A percentile compares a stretch with the other conserved stretches of the same genome.
These are phyloP conservation scores for Russula emetica DNA, from an alignment of 768 basidiomycete species.

Conservation along the genomic window DNA sequence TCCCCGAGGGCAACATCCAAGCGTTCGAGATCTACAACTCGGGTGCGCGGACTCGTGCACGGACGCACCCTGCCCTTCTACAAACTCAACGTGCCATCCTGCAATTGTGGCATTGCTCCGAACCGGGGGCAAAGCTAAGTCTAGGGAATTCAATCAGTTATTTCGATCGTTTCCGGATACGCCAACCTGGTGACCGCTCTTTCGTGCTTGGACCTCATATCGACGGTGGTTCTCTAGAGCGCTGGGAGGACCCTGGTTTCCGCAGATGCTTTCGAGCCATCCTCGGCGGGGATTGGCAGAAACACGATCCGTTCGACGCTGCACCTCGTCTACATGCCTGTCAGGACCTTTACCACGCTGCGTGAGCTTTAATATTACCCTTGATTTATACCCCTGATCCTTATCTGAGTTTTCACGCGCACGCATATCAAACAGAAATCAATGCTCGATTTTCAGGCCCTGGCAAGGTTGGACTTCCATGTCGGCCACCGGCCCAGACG, in stretches of 20 bases:
- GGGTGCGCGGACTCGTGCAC: conserved; percentile 56
- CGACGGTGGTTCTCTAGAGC: conserved; percentile 67
- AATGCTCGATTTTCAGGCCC: conserved; percentile 37
- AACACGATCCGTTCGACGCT: conserved; percentile 65
- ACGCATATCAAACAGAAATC: conserved; percentile 15
- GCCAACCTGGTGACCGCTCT: conserved; percentile 62
- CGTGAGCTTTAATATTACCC: conserved; percentile 11
- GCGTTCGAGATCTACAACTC: conserved; percentile 74
- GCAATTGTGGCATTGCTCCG: conserved; percentile 54
- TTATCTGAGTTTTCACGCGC: neutral
- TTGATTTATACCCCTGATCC: too few relatives aligned
- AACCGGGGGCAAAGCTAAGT: conserved; percentile 41
- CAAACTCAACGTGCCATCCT: conserved; percentile 55
- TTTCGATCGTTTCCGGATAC: conserved; percentile 70
- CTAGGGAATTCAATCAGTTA: conserved; percentile 65
- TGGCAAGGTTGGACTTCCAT: conserved; percentile 66
- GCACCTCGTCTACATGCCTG: conserved; percentile 55
- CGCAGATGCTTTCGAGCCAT: conserved; percentile 59
- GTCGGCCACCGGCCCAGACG: conserved; percentile 50
- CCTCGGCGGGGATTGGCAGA: conserved; percentile 55
- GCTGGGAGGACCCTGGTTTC: conserved; percentile 64
- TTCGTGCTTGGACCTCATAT: conserved; percentile 63
- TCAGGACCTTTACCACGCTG: conserved; percentile 25
- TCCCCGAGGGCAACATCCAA: conserved; percentile 62
- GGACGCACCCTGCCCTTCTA: conserved; percentile 58